phyloP scores from a whole-genome alignment of 73 alveolate genomes.

The Loxodes magnus region DNA sequence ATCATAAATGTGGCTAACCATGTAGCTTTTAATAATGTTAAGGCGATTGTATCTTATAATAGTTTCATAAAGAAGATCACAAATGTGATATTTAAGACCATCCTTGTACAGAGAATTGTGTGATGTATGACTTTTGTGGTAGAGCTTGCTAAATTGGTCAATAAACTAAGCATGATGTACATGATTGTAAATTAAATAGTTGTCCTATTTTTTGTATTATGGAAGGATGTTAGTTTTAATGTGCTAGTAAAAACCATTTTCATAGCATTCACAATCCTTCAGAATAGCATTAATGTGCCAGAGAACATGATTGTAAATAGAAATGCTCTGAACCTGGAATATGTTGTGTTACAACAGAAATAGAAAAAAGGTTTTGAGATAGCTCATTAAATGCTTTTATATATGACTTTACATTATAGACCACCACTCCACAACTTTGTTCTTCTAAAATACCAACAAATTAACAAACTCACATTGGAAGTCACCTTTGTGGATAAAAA shows the following conservation, averaged over 20 bases:
- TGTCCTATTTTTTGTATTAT: neutral
- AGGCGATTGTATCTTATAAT: neutral
- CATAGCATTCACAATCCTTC: too few species aligned
- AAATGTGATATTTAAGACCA: neutral
- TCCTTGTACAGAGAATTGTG: neutral
- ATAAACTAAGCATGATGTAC: neutral
- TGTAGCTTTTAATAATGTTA: neutral
- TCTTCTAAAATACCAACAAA: neutral
- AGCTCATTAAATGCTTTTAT: conserved; percentile 7
- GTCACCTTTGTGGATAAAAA: conserved; percentile 1
- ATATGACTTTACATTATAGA: neutral
- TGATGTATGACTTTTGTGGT: neutral
- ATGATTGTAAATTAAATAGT: neutral
- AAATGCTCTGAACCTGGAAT: too few species aligned
- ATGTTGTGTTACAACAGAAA: too few species aligned
- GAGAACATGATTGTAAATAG: too few species aligned
- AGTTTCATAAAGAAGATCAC: neutral
- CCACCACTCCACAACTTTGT: neutral
- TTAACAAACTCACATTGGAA: neutral
- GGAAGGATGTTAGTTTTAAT: neutral
- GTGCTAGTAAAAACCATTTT: neutral
- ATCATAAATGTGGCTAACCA: neutral
- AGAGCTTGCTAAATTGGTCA: neutral
- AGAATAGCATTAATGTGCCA: too few species aligned
- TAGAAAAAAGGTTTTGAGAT: too few species aligned